These are phyloP conservation scores for Amanita rimosa DNA, from an alignment of 768 basidiomycete genomes.

Conservation along the genomic window DNA sequence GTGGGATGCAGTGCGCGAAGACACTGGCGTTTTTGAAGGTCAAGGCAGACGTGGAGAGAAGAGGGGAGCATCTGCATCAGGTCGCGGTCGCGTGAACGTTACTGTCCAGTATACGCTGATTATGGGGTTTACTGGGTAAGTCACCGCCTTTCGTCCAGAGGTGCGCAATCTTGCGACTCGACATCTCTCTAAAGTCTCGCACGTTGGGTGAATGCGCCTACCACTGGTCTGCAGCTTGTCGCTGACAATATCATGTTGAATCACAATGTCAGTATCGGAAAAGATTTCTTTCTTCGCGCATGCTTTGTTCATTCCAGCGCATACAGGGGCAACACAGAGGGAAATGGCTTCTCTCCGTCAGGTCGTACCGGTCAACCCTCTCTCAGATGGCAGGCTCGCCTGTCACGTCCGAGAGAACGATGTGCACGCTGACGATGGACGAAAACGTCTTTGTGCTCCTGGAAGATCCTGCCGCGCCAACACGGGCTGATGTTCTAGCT, in stretches of 20 bases:
- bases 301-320: conserved; percentile 10
- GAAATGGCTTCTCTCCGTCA: conserved; percentile 59
- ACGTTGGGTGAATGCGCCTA: conserved; percentile 77
- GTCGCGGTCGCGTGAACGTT: conserved; percentile 18
- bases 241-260: conserved; percentile 58
- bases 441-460: conserved; percentile 72
- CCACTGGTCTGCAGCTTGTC: conserved; percentile 57
- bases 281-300: conserved; percentile 7
- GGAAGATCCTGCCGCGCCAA: conserved; percentile 67
- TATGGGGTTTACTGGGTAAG: conserved; percentile 59
- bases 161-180: conserved; percentile 2
- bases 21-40: conserved; percentile 9
- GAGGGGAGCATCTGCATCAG: neutral
- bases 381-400: conserved; percentile 40
- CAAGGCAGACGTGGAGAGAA: neutral
- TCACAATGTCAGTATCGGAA: conserved; percentile 43
- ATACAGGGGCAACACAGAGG: conserved; percentile 48
- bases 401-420: conserved; percentile 48
- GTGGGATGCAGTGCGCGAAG: conserved; percentile 5
- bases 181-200: conserved; percentile 39
- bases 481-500: conserved; percentile 45
- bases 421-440: conserved; percentile 71
- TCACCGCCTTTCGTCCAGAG: conserved; percentile 1
- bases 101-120: conserved; percentile 8
- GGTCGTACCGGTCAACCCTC: conserved; percentile 67